Percentiles rank a stretch among this genome's conserved stretches.
Conservation (phyloP, 805 yeast species). For the Blastobotrys mokoenaii region DNA sequence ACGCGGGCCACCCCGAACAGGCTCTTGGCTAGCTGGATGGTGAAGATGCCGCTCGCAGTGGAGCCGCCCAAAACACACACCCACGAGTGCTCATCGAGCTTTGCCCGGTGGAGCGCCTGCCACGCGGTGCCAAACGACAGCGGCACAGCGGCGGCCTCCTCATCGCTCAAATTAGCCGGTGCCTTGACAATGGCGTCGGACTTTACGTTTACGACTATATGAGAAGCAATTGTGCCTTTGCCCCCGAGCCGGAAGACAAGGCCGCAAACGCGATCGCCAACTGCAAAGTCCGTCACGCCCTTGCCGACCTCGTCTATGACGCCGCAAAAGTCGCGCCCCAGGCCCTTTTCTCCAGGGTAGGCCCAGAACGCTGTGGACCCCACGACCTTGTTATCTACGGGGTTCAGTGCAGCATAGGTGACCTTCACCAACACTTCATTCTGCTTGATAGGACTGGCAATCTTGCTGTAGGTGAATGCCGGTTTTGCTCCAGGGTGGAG, state of each 20-base stretch:
- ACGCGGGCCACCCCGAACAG: slow-evolving; percentile 40
- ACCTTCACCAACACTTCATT: slow-evolving; percentile 50
- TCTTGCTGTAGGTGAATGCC: slow-evolving; percentile 43
- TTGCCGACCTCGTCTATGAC: slow-evolving; percentile 47
- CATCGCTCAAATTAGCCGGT: slow-evolving; percentile 40
- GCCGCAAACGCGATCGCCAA: slow-evolving; percentile 64
- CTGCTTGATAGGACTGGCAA: slow-evolving; percentile 40
- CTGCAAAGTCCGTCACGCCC: slow-evolving; percentile 32
- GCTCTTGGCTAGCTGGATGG: slow-evolving; percentile 49
- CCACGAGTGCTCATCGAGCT: slow-evolving; percentile 36
- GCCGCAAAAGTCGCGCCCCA: slow-evolving; percentile 69
- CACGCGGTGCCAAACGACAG: slow-evolving; percentile 58
- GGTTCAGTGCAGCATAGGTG: slow-evolving; percentile 51
- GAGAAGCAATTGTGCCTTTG: slow-evolving; percentile 51
- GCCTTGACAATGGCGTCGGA: slow-evolving; percentile 41
- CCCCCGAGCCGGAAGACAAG: slow-evolving; percentile 41
- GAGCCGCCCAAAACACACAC: slow-evolving; percentile 68
- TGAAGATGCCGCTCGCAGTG: slow-evolving; percentile 55
- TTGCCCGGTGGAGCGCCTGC: slow-evolving; percentile 30
- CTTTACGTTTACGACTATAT: slow-evolving; percentile 45
- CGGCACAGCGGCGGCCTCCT: slow-evolving; percentile 60
- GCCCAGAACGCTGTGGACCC: slow-evolving; percentile 33
- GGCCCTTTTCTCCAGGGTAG: slow-evolving; percentile 48
- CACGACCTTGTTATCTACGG: slow-evolving; percentile 55
- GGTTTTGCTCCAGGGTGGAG: slow-evolving; percentile 11